Percentiles rank a stretch among this genome's conserved stretches.
phyloP scores from a whole-genome alignment of 495 filamentous ascomycete genomes.

The Hamigera avellanea region DNA sequence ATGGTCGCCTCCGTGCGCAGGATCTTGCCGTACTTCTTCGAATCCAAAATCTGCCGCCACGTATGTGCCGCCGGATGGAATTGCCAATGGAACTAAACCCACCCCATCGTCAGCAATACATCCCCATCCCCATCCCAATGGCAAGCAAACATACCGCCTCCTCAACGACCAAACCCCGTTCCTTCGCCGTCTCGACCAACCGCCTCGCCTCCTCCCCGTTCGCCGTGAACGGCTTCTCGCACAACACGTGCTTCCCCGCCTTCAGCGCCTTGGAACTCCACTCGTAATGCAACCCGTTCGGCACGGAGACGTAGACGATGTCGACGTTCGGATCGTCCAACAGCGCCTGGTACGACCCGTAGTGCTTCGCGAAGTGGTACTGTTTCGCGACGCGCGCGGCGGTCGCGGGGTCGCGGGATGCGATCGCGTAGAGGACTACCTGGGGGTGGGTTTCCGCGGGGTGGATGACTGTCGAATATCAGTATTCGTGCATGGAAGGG shows the following conservation, averaged over 20 bases:
- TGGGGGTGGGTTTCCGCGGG: constrained; percentile 12
- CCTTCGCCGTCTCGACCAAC: constrained; percentile 27
- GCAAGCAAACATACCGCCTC: constrained; percentile 18
- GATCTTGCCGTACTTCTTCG: constrained; percentile 16
- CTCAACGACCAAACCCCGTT: constrained; percentile 5
- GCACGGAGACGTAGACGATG: constrained; percentile 39
- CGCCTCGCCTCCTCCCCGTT: constrained; percentile 35
- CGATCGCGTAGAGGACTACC: constrained; percentile 13
- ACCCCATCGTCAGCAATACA: constrained; percentile 10
- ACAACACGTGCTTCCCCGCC: constrained; percentile 47
- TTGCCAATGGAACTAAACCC: constrained; percentile 28
- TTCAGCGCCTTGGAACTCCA: constrained; percentile 39
- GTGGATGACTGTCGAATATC: constrained; percentile 7
- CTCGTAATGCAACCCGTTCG: constrained; percentile 42
- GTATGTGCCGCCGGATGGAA: constrained; percentile 28
- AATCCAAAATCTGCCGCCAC: constrained; percentile 19
- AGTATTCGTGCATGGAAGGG: neutral
- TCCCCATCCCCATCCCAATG: too few relatives aligned
- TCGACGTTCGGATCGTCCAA: constrained; percentile 41
- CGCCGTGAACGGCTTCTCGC: constrained; percentile 43
- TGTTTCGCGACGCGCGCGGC: neutral
- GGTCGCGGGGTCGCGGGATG: constrained; percentile 7
- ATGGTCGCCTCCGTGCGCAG: constrained; percentile 13
- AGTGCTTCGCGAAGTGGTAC: constrained; percentile 21
- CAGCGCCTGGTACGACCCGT: constrained; percentile 21